Evolutionary conservation across 2,329 filamentous ascomycete genomes (phyloP).

Genomic region (Stromatinia cepivora): DNA sequence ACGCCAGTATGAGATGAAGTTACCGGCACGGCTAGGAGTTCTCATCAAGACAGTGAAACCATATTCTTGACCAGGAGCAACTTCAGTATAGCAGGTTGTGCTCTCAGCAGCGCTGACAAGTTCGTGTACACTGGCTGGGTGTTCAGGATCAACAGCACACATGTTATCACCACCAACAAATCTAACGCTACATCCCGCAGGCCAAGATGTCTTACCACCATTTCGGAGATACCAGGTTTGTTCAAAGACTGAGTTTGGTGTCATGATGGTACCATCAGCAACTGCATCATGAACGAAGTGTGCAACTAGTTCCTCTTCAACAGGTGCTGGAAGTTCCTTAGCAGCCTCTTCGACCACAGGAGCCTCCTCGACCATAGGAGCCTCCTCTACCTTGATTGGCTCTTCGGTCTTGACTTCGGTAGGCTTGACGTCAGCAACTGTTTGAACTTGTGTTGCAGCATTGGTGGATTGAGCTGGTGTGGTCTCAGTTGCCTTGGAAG

Average conservation of each 20-base stretch:
- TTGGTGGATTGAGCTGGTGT: conserved; percentile 50
- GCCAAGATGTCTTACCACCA: conserved; percentile 77
- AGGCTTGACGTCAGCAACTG: conserved; percentile 71
- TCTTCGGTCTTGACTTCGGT: conserved; percentile 47
- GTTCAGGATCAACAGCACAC: conserved; percentile 81
- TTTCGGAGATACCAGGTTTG: conserved; percentile 94
- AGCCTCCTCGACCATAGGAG: conserved; percentile 2
- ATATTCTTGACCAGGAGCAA: conserved; percentile 72
- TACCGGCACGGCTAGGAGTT: conserved; percentile 73
- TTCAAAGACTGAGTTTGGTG: conserved; percentile 72
- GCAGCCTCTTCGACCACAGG: conserved; percentile 33
- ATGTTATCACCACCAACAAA: conserved; percentile 96
- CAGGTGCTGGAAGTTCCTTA: conserved; percentile 39
- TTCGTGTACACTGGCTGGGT: conserved; percentile 74
- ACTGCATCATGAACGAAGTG: conserved; percentile 78
- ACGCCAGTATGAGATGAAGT: conserved; percentile 94
- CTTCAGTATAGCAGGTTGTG: conserved; percentile 67
- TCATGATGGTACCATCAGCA: conserved; percentile 71
- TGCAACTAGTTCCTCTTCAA: conserved; percentile 53
- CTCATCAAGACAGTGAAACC: conserved; percentile 84
- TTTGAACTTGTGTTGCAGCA: conserved; percentile 64
- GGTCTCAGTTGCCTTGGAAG: conserved; percentile 54
- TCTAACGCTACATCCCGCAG: conserved; percentile 83
- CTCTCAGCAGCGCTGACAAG: conserved; percentile 80
- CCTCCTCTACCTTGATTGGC: conserved; percentile 7